Conservation (phyloP, 495 filamentous ascomycete genomes). For the Penicillium subrubescens region DNA sequence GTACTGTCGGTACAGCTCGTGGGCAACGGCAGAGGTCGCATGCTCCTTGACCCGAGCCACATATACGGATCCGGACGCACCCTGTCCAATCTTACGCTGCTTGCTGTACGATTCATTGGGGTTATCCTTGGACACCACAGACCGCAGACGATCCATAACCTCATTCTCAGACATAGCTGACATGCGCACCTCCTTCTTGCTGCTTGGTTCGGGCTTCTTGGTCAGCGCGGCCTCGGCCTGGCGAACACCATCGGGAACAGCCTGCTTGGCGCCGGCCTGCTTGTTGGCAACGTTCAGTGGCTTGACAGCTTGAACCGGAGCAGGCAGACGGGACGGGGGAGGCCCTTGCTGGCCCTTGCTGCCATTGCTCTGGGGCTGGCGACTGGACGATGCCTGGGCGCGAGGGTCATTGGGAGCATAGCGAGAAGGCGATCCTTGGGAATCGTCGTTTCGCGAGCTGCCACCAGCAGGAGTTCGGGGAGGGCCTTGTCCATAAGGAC, state of each 20-base stretch:
- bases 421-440: constrained; percentile 37
- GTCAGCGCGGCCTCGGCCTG: constrained; percentile 81
- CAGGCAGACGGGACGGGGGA: constrained; percentile 57
- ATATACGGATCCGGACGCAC: constrained; percentile 96
- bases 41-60: constrained; percentile 88
- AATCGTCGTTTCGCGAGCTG: constrained; percentile 28
- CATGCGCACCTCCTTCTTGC: constrained; percentile 91
- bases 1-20: constrained; percentile 66
- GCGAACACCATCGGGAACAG: constrained; percentile 64
- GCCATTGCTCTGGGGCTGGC: constrained; percentile 36
- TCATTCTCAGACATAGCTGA: constrained; percentile 95
- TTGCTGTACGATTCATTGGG: constrained; percentile 93
- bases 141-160: constrained; percentile 91
- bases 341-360: constrained; percentile 42
- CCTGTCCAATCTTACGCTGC: constrained; percentile 99
- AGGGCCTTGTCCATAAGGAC: constrained; percentile 27
- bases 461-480: constrained; percentile 21
- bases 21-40: constrained; percentile 65
- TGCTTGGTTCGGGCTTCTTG: constrained; percentile 70
- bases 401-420: constrained; percentile 43
- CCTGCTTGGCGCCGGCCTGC: constrained; percentile 52
- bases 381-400: constrained; percentile 50
- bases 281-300: constrained; percentile 89
- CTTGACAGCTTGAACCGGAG: constrained; percentile 72
- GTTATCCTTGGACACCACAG: constrained; percentile 90